These are phyloP conservation scores for Hirsutella minnesotensis DNA, from an alignment of 2,329 filamentous ascomycete genomes.

Conservation along the genomic window DNA sequence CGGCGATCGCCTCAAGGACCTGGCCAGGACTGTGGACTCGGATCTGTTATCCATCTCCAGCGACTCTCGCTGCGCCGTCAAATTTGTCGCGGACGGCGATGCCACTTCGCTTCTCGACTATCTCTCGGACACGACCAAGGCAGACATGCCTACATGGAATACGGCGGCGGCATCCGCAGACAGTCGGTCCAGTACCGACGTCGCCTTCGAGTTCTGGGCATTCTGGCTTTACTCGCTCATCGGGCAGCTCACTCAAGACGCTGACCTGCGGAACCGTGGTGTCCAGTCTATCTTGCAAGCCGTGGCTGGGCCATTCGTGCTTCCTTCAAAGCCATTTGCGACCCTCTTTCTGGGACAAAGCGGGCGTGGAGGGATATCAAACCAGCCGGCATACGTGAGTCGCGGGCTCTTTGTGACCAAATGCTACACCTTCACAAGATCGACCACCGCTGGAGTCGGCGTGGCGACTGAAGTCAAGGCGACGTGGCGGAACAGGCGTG, in stretches of 20 bases:
- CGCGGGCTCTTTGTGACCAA: conserved; percentile 21
- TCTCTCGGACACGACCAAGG: conserved; percentile 20
- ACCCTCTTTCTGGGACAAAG: conserved; percentile 25
- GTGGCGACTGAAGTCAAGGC: conserved; percentile 1
- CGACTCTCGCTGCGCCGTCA: conserved; percentile 20
- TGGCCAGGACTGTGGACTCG: conserved; percentile 20
- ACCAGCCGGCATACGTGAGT: conserved; percentile 22
- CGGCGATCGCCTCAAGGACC: conserved; percentile 11
- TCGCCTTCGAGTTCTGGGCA: conserved; percentile 26
- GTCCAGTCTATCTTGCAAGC: conserved; percentile 14
- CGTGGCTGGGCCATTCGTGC: conserved; percentile 22
- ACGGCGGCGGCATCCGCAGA: conserved; percentile 12
- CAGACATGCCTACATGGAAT: conserved; percentile 17
- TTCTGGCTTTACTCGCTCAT: conserved; percentile 30
- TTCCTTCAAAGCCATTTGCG: conserved; percentile 26
- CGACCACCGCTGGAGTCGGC: conserved; percentile 3
- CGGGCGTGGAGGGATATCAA: conserved; percentile 19
- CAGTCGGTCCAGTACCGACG: conserved; percentile 19
- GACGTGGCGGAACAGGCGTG: conserved; percentile 7
- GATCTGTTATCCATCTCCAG: conserved; percentile 21
- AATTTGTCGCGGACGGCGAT: conserved; percentile 16
- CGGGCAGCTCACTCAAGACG: conserved; percentile 23
- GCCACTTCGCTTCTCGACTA: conserved; percentile 22
- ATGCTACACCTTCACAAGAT: conserved; percentile 21
- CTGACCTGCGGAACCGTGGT: conserved; percentile 16